Evolutionary conservation across 2,329 filamentous ascomycete genomes (phyloP), one percentile per base, ranked within the genome.

Genomic region (Westerdykella aurantiaca): DNA sequence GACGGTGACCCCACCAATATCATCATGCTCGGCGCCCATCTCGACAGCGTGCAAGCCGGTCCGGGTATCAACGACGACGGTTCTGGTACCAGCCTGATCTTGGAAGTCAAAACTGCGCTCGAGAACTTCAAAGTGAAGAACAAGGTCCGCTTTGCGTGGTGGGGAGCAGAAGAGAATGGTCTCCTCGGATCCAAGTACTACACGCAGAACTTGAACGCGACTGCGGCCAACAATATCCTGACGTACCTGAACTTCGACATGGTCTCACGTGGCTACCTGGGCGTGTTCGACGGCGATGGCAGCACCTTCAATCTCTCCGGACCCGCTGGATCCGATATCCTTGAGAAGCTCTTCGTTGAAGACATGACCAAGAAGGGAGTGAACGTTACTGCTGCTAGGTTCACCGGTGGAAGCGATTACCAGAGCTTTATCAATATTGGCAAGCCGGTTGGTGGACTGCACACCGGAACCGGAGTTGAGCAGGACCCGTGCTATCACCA

Each of bases 161-260:
- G 66, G 67, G 60, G 62, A 7, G 68, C 62, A 1, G 68, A 71
- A 39, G 68, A 70, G 37, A 67, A 66, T 39, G 68, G 67, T 6
- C 53, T 69, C 2, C 53, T 70, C 2, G 68, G 68, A 6, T 64
- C 61, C 0, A 64, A 61, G 31, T 66, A 64, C 53, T 70, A 70
- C 54, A 64, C 62, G 10, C 50, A 58, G 31, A 52, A 57, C 40
- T 55, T 68, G 14, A 59, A 64, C 29, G 43, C 50, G 3, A 51
- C 57, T 1, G 62, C 64, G 38, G 56, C 58, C 6, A 57, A 59
- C 51, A 67, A 65, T 46, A 67, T 71, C 41, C 58, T 67, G 11
- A 57, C 66, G 1, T 69, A 70, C 47, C 60, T 71, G 7, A 69
- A 71, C 60, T 71, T 70, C 53, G 68, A 71, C 52, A 71, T 71